Conservation (phyloP, 257 asterid species). For the Ballota nigra region DNA sequence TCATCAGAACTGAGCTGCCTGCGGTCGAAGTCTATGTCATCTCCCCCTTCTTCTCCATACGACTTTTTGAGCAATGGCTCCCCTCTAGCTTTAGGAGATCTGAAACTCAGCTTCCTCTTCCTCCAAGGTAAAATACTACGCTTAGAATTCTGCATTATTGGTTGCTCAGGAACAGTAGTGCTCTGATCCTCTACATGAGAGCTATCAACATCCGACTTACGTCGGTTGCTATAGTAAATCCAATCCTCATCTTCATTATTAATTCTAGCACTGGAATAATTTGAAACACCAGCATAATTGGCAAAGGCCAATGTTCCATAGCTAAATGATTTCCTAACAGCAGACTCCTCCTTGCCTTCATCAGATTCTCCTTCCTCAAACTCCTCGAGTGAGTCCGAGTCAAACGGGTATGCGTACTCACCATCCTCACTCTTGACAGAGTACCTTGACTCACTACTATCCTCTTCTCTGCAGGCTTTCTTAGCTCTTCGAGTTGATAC, state of each 20-base stretch:
- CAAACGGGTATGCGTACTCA: constrained; percentile 75
- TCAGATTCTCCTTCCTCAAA: constrained; percentile 77
- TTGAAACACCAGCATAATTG: constrained; percentile 65
- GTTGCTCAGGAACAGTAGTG: constrained; percentile 42
- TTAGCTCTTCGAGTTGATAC: constrained; percentile 80
- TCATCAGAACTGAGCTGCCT: constrained; percentile 93
- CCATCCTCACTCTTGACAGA: constrained; percentile 87
- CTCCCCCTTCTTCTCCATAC: constrained; percentile 97
- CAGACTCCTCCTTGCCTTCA: constrained; percentile 53
- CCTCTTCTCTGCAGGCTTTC: constrained; percentile 83
- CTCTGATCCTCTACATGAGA: constrained; percentile 39
- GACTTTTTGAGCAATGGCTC: constrained; percentile 92
- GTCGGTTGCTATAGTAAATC: constrained; percentile 89
- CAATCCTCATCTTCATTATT: constrained; percentile 68
- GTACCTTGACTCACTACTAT: constrained; percentile 69
- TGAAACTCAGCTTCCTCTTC: constrained; percentile 82
- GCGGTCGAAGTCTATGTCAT: constrained; percentile 90
- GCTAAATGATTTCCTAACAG: constrained; percentile 80
- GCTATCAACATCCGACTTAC: constrained; percentile 70
- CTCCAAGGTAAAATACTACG: constrained; percentile 96
- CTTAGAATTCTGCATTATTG: constrained; percentile 45
- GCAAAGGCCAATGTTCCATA: constrained; percentile 84
- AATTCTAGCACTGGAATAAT: constrained; percentile 48
- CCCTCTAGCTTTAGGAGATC: constrained; percentile 89
- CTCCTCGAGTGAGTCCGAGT: constrained; percentile 69